Conservation (phyloP, 129 eudicot genomes). For the Rutidosis leptorrhynchoides region DNA sequence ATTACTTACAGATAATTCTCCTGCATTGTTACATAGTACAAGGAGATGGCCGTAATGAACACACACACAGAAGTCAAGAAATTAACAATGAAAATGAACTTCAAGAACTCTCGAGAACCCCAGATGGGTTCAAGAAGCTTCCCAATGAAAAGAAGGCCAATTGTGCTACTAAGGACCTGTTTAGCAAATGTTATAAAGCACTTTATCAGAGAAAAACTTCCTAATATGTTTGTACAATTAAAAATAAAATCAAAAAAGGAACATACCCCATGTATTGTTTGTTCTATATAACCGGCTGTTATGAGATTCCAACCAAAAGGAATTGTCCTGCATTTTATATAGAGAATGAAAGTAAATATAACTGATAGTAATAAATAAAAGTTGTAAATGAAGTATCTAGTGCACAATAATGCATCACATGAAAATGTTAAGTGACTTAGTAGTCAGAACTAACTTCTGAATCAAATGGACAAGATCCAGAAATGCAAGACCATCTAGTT, state of each 20-base stretch:
- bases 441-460: background rate
- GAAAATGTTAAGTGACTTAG: background rate
- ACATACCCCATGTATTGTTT: constrained; percentile 82
- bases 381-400: background rate
- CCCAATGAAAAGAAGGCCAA: constrained; percentile 90
- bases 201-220: constrained; percentile 6
- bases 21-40: constrained; percentile 71
- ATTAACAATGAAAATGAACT: constrained; percentile 90
- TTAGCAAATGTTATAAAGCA: constrained; percentile 20
- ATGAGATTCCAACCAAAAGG: constrained; percentile 98
- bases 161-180: constrained; percentile 70
- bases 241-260: background rate
- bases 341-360: constrained; percentile 3
- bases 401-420: background rate
- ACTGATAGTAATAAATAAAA: constrained; percentile 7
- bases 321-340: constrained; percentile 69
- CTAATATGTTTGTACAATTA: constrained; percentile 9
- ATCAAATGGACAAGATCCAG: background rate
- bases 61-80: constrained; percentile 79
- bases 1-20: constrained; percentile 84
- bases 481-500: background rate
- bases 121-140: constrained; percentile 95
- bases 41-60: constrained; percentile 80
- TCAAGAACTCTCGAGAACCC: constrained; percentile 93
- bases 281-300: constrained; percentile 94